Base-by-base conservation (phyloP, 345 rosid species). In the Syzygium aqueum region DNA sequence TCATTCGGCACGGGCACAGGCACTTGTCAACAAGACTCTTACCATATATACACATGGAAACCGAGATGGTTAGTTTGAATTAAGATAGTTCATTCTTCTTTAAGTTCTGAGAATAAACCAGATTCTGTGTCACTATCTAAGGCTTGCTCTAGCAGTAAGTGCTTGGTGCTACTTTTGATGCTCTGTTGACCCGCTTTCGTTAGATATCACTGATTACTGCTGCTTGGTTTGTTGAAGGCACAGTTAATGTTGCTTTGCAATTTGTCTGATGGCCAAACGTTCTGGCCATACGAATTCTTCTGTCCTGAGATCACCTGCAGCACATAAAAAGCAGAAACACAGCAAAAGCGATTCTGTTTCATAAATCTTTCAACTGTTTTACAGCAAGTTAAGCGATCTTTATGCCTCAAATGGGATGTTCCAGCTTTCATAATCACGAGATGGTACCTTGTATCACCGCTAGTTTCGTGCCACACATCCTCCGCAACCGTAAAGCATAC, bases 381-480 rank as follows among this genome's bases (percentile, higher is more conserved):
- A 17, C 80, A 73, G 80, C 80, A 73, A 19, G 49, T 1, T 17
- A 17, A 73, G 49, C 46, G 37, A 33, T 73, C 80, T 73, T 73
- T 33, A 33, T 73, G 80, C 80, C 80, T 73, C 46, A 40, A 73
- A 19, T 73, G 49, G 80, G 80, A 4, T 73, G 80, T 37, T 73
- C 80, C 80, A 33, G 80, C 80, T 73, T 73, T 73, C 80, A 73
- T 33, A 57, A 61, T 85, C 87, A 85, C 87, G 65, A 65, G 87
- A 85, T 11, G 30, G 46, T 54, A 33, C 27, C 87, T 25, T 5
- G 61, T 43, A 22, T 67, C 87, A 63, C 87, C 82, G 53, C 54
- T 83, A 49, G 30, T 49, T 61, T 50, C 57, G 65, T 28, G 87
- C 82, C 49, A 63, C 61, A 37, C 88, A 25, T 52, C 84, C 51